Evolutionary conservation across 2,329 filamentous ascomycete species (phyloP), one percentile per base, ranked within the genome.

Genomic region (Seiridium cupressi): DNA sequence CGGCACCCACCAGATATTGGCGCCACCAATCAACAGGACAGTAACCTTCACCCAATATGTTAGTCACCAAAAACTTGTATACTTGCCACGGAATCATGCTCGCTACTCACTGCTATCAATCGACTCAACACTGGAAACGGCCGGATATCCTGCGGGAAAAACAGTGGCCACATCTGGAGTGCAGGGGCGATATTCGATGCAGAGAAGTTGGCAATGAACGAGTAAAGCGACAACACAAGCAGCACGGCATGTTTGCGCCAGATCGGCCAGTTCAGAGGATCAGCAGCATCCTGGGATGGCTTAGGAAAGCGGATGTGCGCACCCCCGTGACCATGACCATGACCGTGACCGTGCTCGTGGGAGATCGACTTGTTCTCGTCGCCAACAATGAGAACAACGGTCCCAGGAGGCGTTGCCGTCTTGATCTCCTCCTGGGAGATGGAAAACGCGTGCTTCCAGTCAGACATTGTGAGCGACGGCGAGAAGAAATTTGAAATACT

Each of bases 1-100:
- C 0, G 75, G 75, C 1, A 77, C 75, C 69, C 74, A 74, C 54
- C 69, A 66, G n/a, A 76, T 69, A 8, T 76, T 77, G 0, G 69
- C 66, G 0, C 69, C 68, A 0, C 75, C 75, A 0, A 77, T 59
- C 2, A 75, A 63, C 0, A 77, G 60, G 0, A 74, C 61, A 35
- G 42, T 57, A 8, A 57, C 55, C 55, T 57, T 6, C 18, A 32
- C 6, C 26, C 8, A 6, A 32, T 36, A 8, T 5, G 18, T 13
- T 32, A 34, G 9, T 57, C 31, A 57, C 31, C 18, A n/a, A 48
- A 10, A 48, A 10, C 3, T 4, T n/a, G 72, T 69, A 3, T 72
- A 64, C 73, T 76, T 11, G 13, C 2, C 5, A 13, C 26, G 35
- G 38, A 62, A 34, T 8, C 18, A n/a, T 36, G 3, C 44, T 32